These are phyloP conservation scores for Ganoderma multipileum DNA, from an alignment of 1,284 basidiomycete species.

Conservation along the genomic window DNA sequence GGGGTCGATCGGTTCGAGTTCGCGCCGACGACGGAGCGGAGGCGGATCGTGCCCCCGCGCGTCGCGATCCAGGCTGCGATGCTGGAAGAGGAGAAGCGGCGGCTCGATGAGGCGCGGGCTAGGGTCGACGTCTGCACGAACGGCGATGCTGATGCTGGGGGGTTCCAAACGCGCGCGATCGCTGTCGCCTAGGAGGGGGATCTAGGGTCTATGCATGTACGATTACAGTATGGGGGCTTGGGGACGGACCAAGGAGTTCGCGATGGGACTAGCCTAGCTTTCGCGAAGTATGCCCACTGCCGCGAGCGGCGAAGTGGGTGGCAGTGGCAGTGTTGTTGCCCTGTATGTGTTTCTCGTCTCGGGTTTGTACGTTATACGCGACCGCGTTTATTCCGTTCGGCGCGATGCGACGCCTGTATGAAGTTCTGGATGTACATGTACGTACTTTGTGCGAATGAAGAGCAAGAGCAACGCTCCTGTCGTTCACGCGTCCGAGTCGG, in stretches of 20 bases:
- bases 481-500: conserved; percentile 1
- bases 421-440: neutral
- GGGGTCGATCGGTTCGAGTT: conserved; percentile 55
- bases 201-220: neutral
- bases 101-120: conserved; percentile 34
- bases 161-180: conserved; percentile 25
- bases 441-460: neutral
- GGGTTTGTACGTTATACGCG: neutral
- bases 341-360: neutral
- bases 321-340: neutral
- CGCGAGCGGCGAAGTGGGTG: neutral
- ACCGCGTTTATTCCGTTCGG: neutral
- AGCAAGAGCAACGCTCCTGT: neutral
- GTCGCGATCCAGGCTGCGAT: conserved; percentile 39
- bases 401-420: neutral
- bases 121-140: conserved; percentile 9
- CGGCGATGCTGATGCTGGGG: conserved; percentile 8
- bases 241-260: neutral
- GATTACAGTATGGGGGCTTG: too few species aligned
- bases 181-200: conserved; percentile 31
- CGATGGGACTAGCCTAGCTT: neutral
- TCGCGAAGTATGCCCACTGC: neutral
- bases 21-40: conserved; percentile 38
- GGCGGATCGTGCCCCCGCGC: conserved; percentile 39
- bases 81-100: conserved; percentile 43